Evolutionary conservation across 345 rosid genomes (phyloP).

Genomic region (Turritis glabra): DNA sequence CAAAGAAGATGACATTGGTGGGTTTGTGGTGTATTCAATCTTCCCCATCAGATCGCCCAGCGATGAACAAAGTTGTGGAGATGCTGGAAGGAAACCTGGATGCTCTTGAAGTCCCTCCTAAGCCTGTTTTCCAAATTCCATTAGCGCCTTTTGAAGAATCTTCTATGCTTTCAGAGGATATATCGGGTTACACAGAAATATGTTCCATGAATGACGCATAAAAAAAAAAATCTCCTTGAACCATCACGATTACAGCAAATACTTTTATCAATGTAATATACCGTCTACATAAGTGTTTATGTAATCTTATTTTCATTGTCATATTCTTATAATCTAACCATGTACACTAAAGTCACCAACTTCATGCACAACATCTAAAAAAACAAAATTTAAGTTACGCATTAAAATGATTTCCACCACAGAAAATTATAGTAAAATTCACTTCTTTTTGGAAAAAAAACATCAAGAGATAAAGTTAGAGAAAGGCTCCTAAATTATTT

Average conservation of each 20-base stretch:
- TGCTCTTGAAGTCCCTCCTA: slow-evolving; percentile 25
- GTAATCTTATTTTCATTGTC: background rate
- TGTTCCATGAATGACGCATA: too few species aligned
- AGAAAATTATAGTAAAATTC: too few species aligned
- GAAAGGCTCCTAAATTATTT: too few species aligned
- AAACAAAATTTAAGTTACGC: too few species aligned
- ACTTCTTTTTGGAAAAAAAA: too few species aligned
- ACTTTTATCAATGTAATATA: background rate
- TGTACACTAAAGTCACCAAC: background rate
- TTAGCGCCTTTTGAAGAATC: background rate
- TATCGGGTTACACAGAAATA: background rate
- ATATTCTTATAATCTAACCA: too few species aligned
- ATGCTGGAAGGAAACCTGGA: slow-evolving; percentile 40
- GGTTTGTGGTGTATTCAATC: slow-evolving; percentile 44
- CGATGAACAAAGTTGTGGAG: slow-evolving; percentile 36
- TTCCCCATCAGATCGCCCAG: slow-evolving; percentile 34
- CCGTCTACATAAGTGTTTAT: background rate
- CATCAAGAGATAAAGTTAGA: too few species aligned
- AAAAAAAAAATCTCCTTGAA: background rate
- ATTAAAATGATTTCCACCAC: too few species aligned
- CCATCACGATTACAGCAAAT: background rate
- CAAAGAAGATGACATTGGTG: slow-evolving; percentile 37
- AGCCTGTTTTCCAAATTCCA: slow-evolving; percentile 17
- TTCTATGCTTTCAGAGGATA: background rate
- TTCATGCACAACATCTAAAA: too few species aligned